Evolutionary conservation across 2,329 filamentous ascomycete species (phyloP).

Genomic region (Coniochaeta pulveracea): DNA sequence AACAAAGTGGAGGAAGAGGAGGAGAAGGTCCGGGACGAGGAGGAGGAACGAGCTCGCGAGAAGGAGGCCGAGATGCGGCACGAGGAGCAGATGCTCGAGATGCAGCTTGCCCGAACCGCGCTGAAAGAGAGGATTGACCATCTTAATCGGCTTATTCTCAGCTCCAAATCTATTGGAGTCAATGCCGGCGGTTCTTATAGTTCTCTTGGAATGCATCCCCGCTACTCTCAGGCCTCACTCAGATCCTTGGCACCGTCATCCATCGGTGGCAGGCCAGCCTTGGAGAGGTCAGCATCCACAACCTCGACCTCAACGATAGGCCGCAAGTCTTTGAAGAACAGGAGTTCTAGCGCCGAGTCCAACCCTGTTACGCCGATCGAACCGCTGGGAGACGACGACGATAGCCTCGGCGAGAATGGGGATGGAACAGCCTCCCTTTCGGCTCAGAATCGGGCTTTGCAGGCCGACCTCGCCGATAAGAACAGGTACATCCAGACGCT

Average conservation of each 20-base stretch:
- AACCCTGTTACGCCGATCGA: slow-evolving; percentile 12
- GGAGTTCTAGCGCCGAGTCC: slow-evolving; percentile 29
- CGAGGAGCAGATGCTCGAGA: slow-evolving; percentile 96
- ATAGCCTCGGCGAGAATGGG: slow-evolving; percentile 69
- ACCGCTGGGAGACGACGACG: slow-evolving; percentile 49
- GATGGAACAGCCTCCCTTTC: slow-evolving; percentile 74
- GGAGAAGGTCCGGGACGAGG: slow-evolving; percentile 50
- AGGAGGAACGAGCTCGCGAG: slow-evolving; percentile 63
- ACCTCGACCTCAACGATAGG: slow-evolving; percentile 52
- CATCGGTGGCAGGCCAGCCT: slow-evolving; percentile 31
- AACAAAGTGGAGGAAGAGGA: slow-evolving; percentile 51
- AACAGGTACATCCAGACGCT: slow-evolving; percentile 92
- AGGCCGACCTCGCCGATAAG: slow-evolving; percentile 92
- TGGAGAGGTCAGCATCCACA: slow-evolving; percentile 57
- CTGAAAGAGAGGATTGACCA: slow-evolving; percentile 97
- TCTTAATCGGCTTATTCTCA: slow-evolving; percentile 86
- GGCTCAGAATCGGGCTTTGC: slow-evolving; percentile 83
- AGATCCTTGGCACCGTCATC: slow-evolving; percentile 57
- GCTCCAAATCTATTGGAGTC: slow-evolving; percentile 90
- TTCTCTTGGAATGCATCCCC: slow-evolving; percentile 51
- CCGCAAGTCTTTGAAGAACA: slow-evolving; percentile 35
- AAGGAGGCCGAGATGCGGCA: slow-evolving; percentile 77
- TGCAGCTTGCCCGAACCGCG: slow-evolving; percentile 92
- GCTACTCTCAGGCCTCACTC: slow-evolving; percentile 49
- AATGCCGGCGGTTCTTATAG: slow-evolving; percentile 67